These are phyloP conservation scores for Aspergillus sp. DNA, from an alignment of 2,329 filamentous ascomycete species.

Conservation along the genomic window DNA sequence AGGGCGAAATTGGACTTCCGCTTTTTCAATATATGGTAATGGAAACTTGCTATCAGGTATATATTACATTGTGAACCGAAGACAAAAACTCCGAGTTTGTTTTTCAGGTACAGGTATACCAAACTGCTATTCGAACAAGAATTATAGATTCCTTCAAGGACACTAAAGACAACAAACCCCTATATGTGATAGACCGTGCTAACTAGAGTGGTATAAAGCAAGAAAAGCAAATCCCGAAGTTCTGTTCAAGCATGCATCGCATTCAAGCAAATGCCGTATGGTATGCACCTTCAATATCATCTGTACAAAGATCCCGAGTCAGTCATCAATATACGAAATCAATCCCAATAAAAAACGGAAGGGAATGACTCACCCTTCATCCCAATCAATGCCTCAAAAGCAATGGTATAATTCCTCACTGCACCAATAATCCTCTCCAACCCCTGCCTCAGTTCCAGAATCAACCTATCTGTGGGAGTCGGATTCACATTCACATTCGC, in stretches of 20 bases:
- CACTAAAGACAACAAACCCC: too few species aligned
- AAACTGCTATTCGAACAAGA: too few species aligned
- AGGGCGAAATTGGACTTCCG: background rate
- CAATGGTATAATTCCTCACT: conserved; percentile 35
- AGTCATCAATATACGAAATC: background rate
- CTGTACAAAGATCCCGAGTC: conserved; percentile 13
- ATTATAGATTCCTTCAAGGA: too few species aligned
- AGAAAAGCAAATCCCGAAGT: background rate
- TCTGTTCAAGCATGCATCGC: conserved; percentile 2
- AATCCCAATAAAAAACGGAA: background rate
- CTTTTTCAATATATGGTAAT: background rate
- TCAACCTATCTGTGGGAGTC: conserved; percentile 24
- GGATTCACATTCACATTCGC: conserved; percentile 8
- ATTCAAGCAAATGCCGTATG: conserved; percentile 33
- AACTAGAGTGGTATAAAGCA: too few species aligned
- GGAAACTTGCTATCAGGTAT: too few species aligned
- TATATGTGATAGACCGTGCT: too few species aligned
- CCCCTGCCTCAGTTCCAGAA: conserved; percentile 32
- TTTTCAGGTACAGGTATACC: too few species aligned
- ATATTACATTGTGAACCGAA: too few species aligned
- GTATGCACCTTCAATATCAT: conserved; percentile 39
- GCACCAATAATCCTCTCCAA: conserved; percentile 32
- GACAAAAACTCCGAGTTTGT: too few species aligned
- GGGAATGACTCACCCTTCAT: conserved; percentile 33
- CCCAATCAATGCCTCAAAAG: conserved; percentile 38